Percentiles rank a stretch among this genome's conserved stretches.
phyloP scores from a whole-genome alignment of 495 filamentous ascomycete species.

The Staphylotrichum longicolle region DNA sequence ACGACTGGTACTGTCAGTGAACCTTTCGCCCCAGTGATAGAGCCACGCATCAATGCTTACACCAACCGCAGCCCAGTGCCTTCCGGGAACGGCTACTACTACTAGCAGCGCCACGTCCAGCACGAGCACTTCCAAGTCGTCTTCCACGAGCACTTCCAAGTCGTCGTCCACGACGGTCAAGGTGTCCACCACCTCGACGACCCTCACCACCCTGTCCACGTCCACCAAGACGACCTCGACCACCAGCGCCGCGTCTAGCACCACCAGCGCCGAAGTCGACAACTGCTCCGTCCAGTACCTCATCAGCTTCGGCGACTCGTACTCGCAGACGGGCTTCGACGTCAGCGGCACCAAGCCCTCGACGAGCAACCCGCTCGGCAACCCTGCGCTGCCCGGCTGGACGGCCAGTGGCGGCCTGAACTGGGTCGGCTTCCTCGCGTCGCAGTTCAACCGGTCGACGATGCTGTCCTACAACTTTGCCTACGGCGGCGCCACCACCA shows the following conservation, averaged over 20 bases:
- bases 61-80: constrained; percentile 20
- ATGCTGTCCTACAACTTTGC: constrained; percentile 68
- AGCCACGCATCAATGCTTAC: background rate
- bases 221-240: constrained; percentile 8
- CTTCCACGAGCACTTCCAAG: constrained; percentile 6
- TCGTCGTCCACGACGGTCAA: constrained; percentile 3
- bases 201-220: background rate
- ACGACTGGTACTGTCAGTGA: constrained; percentile 27
- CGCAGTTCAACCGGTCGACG: constrained; percentile 57
- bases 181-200: constrained; percentile 6
- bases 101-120: constrained; percentile 7
- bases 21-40: background rate
- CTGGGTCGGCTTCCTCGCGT: constrained; percentile 67
- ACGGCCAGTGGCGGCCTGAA: constrained; percentile 60
- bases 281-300: constrained; percentile 30
- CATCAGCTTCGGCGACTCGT: constrained; percentile 50
- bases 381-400: constrained; percentile 63
- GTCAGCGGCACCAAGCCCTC: constrained; percentile 58
- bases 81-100: constrained; percentile 12
- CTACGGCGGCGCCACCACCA: constrained; percentile 66
- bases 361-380: constrained; percentile 68
- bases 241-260: constrained; percentile 6
- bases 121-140: background rate
- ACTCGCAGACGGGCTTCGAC: constrained; percentile 63
- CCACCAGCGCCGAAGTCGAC: background rate